Percentiles rank a stretch among this genome's conserved stretches.
Evolutionary conservation across 2,329 filamentous ascomycete species (phyloP).

Genomic region (Pezicula radicicola): DNA sequence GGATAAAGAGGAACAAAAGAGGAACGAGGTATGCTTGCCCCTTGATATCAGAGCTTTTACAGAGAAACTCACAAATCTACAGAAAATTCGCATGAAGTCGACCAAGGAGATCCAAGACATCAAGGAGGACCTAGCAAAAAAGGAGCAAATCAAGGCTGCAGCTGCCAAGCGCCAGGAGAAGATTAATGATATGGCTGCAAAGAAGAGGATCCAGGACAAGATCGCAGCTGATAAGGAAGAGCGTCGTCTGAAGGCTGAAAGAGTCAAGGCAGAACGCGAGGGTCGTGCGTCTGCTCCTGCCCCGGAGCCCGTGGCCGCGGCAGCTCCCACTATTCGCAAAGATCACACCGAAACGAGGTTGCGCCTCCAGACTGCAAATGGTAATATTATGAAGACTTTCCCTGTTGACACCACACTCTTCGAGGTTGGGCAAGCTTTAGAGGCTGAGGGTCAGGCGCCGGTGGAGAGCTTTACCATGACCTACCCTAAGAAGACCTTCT

Average conservation of each 20-base stretch:
- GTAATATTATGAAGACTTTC: constrained; percentile 83
- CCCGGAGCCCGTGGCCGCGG: constrained; percentile 37
- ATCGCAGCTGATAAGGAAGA: constrained; percentile 95
- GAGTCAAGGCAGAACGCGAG: constrained; percentile 81
- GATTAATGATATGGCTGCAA: constrained; percentile 77
- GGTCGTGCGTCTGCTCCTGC: constrained; percentile 47
- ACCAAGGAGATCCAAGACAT: constrained; percentile 85
- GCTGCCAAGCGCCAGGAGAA: constrained; percentile 86
- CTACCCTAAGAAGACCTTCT: constrained; percentile 82
- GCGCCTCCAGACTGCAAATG: constrained; percentile 71
- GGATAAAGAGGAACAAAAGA: constrained; percentile 79
- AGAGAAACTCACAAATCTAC: constrained; percentile 10
- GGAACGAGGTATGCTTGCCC: constrained; percentile 66
- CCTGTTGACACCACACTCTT: constrained; percentile 89
- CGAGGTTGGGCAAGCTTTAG: constrained; percentile 78
- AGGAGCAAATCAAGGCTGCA: constrained; percentile 90
- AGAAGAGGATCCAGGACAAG: constrained; percentile 85
- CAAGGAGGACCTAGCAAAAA: constrained; percentile 84
- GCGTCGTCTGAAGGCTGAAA: constrained; percentile 78
- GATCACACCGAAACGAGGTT: constrained; percentile 79
- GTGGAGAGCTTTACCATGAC: constrained; percentile 80
- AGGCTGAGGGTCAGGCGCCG: constrained; percentile 66
- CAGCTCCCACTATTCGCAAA: constrained; percentile 49
- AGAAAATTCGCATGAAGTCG: constrained; percentile 77
- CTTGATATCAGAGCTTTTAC: not conserved